These are phyloP conservation scores for Aspergillus campestris DNA, from an alignment of 495 filamentous ascomycete genomes.

Conservation along the genomic window DNA sequence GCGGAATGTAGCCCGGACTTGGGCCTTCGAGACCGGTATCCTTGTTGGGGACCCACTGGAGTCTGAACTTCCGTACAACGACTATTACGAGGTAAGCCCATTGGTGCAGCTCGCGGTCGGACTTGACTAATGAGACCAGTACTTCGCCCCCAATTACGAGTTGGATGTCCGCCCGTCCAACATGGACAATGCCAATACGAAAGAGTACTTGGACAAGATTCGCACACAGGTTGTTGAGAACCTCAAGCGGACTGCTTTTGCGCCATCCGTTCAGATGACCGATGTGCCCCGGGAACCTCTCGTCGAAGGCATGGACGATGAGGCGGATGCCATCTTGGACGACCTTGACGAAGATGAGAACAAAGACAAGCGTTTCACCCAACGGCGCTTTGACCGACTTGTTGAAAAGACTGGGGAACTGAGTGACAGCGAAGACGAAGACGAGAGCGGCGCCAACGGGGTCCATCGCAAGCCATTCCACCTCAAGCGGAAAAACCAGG, in stretches of 20 bases:
- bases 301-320: slow-evolving; percentile 63
- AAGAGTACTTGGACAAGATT: slow-evolving; percentile 94
- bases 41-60: slow-evolving; percentile 75
- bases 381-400: slow-evolving; percentile 75
- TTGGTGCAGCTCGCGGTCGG: not conserved
- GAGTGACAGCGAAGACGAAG: slow-evolving; percentile 85
- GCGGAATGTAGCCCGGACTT: slow-evolving; percentile 95
- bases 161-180: slow-evolving; percentile 92
- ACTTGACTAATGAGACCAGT: slow-evolving; percentile 43
- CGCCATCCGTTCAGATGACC: slow-evolving; percentile 89
- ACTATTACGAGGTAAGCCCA: slow-evolving; percentile 84
- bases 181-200: slow-evolving; percentile 97
- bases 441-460: slow-evolving; percentile 66
- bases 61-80: slow-evolving; percentile 84
- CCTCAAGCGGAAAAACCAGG: slow-evolving; percentile 55
- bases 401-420: slow-evolving; percentile 66
- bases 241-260: slow-evolving; percentile 76
- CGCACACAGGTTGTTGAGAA: slow-evolving; percentile 88
- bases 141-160: slow-evolving; percentile 95
- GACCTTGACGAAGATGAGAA: slow-evolving; percentile 88
- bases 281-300: slow-evolving; percentile 75
- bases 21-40: slow-evolving; percentile 92
- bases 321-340: slow-evolving; percentile 80
- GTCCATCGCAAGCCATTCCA: slow-evolving; percentile 53
- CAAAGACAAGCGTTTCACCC: slow-evolving; percentile 72